phyloP scores from a whole-genome alignment of 345 rosid species.

The Pugionium cornutum region DNA sequence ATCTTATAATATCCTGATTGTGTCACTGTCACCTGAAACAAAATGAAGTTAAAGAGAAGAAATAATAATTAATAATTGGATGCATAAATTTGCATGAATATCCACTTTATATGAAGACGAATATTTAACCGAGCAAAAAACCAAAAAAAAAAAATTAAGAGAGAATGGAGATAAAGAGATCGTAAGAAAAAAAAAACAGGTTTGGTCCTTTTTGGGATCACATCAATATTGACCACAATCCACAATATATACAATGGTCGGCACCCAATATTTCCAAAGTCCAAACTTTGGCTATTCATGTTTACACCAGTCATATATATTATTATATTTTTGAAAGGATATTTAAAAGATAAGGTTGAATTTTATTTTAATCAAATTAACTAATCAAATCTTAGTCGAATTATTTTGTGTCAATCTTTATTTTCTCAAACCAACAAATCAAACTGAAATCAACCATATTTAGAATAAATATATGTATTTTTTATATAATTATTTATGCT shows the following conservation, averaged over 20 bases:
- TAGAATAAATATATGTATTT: too few species aligned
- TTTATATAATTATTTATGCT: too few species aligned
- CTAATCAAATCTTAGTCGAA: not conserved
- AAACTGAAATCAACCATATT: not conserved
- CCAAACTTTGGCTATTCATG: not conserved
- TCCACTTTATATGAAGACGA: not conserved
- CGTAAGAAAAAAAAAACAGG: slow-evolving; percentile 10
- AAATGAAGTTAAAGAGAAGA: not conserved
- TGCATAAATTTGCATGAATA: not conserved
- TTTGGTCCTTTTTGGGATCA: slow-evolving; percentile 26
- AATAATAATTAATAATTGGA: not conserved
- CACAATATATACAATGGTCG: slow-evolving; percentile 3
- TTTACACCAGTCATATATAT: slow-evolving; percentile 19
- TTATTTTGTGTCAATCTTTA: not conserved
- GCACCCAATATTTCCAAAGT: not conserved
- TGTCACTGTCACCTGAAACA: slow-evolving; percentile 3
- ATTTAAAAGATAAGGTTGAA: slow-evolving; percentile 6
- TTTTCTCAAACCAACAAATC: not conserved
- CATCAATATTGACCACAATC: slow-evolving; percentile 35
- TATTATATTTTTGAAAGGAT: not conserved
- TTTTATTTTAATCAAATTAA: not conserved
- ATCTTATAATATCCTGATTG: slow-evolving; percentile 9
- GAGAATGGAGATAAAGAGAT: slow-evolving; percentile 26
- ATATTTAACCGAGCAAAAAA: not conserved
- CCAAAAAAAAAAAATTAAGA: not conserved